Evolutionary conservation across 345 rosid species (phyloP).

Genomic region (Linum tenue): DNA sequence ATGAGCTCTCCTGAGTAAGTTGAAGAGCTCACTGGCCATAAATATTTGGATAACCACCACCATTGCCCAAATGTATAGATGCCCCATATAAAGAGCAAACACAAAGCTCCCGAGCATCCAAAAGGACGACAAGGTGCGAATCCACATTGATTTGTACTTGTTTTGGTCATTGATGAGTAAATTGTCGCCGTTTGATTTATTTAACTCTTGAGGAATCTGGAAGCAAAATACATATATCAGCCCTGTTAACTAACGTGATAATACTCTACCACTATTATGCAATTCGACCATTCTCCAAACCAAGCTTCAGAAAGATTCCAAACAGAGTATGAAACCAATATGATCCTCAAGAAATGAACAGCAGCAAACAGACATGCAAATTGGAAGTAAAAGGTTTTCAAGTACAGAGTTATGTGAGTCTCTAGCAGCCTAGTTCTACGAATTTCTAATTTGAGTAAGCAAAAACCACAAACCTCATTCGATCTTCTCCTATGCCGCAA

Average conservation of each 20-base stretch:
- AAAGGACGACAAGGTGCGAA: slow-evolving; percentile 15
- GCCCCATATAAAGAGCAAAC: slow-evolving; percentile 20
- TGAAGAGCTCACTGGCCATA: slow-evolving; percentile 21
- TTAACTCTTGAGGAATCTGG: slow-evolving; percentile 17
- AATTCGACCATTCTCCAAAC: neutral
- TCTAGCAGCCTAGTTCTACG: too few relatives aligned
- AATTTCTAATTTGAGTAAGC: neutral
- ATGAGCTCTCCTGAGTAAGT: slow-evolving; percentile 21
- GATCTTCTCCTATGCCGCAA: slow-evolving; percentile 18
- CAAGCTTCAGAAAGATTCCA: too few relatives aligned
- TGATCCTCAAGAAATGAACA: neutral
- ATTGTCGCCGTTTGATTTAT: slow-evolving; percentile 9
- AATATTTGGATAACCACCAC: slow-evolving; percentile 23
- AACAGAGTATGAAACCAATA: neutral
- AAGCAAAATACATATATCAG: neutral
- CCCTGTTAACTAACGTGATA: neutral
- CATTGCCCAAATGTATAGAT: slow-evolving; percentile 20
- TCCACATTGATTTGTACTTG: slow-evolving; percentile 22
- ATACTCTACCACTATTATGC: neutral
- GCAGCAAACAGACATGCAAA: neutral
- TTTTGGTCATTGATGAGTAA: slow-evolving; percentile 16
- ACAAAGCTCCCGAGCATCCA: slow-evolving; percentile 24
- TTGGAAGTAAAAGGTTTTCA: neutral
- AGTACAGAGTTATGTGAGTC: neutral
- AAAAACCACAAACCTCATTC: slow-evolving; percentile 9